Percentiles rank a stretch among this genome's conserved stretches.
Evolutionary conservation across 805 yeast genomes (phyloP).

Genomic region (Candida takata): DNA sequence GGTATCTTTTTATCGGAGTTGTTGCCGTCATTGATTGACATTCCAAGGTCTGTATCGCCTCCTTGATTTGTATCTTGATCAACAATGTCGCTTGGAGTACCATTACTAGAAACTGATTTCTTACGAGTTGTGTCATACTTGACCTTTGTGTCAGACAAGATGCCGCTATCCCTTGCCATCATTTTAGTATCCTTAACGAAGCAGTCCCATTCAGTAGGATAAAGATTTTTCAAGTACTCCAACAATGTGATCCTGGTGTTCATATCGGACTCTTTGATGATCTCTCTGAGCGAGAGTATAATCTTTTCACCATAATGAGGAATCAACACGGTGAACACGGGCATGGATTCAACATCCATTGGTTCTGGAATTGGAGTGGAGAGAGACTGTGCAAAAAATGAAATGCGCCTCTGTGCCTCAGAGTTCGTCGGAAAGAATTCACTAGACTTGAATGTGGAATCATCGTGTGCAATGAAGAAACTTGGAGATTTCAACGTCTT

Average conservation of each 20-base stretch:
- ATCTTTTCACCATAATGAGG: slow-evolving; percentile 89
- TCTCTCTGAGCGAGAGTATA: slow-evolving; percentile 64
- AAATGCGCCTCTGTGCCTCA: slow-evolving; percentile 76
- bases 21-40: too few relatives aligned
- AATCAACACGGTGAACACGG: slow-evolving; percentile 73
- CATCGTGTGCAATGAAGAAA: slow-evolving; percentile 79
- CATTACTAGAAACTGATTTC: slow-evolving; percentile 2
- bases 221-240: slow-evolving; percentile 69
- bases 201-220: slow-evolving; percentile 72
- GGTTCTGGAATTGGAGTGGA: slow-evolving; percentile 81
- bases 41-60: too few relatives aligned
- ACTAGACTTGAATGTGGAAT: slow-evolving; percentile 52
- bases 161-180: slow-evolving; percentile 48
- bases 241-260: slow-evolving; percentile 69
- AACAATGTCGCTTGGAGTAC: background rate
- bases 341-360: slow-evolving; percentile 61
- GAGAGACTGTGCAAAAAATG: slow-evolving; percentile 85
- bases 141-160: slow-evolving; percentile 18
- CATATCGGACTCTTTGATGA: slow-evolving; percentile 60
- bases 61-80: background rate
- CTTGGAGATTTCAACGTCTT: slow-evolving; percentile 56
- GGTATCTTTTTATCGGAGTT: too few relatives aligned
- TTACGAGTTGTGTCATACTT: slow-evolving; percentile 18
- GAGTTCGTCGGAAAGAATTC: slow-evolving; percentile 56
- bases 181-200: slow-evolving; percentile 73